A percentile compares a stretch with the other conserved stretches of the same genome.
Conservation (phyloP, 2,329 filamentous ascomycete species). For the Pseudocercospora crystallina region DNA sequence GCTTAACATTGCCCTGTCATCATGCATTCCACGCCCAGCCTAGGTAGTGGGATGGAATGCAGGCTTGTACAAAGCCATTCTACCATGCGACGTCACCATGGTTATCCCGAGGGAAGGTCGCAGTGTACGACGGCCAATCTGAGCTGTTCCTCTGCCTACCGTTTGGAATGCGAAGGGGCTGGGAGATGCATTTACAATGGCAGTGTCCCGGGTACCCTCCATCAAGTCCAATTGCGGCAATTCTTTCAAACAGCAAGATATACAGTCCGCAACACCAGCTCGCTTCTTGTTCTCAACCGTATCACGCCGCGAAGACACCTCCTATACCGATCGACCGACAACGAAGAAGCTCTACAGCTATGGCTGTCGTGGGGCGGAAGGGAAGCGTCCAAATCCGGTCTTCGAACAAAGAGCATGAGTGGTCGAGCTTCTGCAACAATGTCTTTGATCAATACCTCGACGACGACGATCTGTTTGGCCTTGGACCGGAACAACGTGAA, state of each 20-base stretch:
- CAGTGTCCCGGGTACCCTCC: conserved; percentile 21
- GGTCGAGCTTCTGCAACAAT: conserved; percentile 59
- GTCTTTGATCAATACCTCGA: conserved; percentile 65
- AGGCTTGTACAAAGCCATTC: conserved; percentile 26
- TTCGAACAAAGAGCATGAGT: conserved; percentile 53
- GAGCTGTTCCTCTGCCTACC: conserved; percentile 26
- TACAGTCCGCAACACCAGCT: not conserved
- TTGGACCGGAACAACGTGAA: conserved; percentile 49
- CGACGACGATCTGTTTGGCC: conserved; percentile 52
- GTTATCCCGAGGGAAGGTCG: conserved; percentile 12
- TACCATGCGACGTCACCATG: conserved; percentile 18
- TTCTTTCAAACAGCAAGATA: conserved; percentile 11
- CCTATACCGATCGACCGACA: too few species aligned
- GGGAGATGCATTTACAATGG: conserved; percentile 24
- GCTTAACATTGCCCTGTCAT: not conserved
- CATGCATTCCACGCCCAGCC: conserved; percentile 22
- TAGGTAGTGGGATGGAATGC: conserved; percentile 20
- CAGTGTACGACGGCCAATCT: conserved; percentile 14
- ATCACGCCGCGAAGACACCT: too few species aligned
- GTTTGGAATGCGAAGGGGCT: conserved; percentile 27
- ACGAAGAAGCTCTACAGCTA: not conserved
- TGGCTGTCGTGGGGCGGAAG: conserved; percentile 24
- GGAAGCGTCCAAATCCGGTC: conserved; percentile 42
- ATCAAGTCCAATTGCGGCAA: conserved; percentile 17
- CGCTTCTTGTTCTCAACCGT: too few species aligned